Conservation (phyloP, 139 green algal species). For the Coelastrella sp. region DNA sequence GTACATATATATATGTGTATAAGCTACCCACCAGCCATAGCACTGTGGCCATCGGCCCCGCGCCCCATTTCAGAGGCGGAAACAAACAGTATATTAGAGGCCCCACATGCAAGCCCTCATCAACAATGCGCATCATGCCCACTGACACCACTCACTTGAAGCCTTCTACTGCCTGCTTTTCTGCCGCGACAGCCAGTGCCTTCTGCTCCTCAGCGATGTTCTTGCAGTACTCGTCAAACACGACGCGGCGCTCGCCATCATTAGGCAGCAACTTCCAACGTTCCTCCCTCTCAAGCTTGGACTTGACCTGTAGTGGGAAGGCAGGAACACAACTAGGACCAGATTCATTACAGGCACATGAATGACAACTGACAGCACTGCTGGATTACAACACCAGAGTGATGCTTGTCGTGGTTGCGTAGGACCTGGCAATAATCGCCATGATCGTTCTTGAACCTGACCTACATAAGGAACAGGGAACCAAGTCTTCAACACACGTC, state of each 20-base stretch:
- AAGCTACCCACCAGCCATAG: too few species aligned
- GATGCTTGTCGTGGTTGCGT: too few species aligned
- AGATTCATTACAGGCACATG: background rate
- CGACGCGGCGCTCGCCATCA: constrained; percentile 66
- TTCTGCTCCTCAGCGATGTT: constrained; percentile 56
- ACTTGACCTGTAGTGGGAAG: constrained; percentile 1
- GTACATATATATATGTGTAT: too few species aligned
- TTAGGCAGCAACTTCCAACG: constrained; percentile 64
- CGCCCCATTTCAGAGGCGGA: too few species aligned
- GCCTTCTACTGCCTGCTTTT: constrained; percentile 9
- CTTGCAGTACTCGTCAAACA: constrained; percentile 89
- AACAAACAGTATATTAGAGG: too few species aligned
- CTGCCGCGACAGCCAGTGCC: constrained; percentile 10
- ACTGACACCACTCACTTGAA: constrained; percentile 41
- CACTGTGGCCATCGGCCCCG: too few species aligned
- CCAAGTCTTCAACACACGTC: constrained; percentile 64
- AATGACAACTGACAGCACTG: background rate
- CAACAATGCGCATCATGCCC: too few species aligned
- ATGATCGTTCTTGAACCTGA: too few species aligned
- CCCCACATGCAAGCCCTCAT: too few species aligned
- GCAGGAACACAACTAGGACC: background rate
- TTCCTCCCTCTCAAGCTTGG: constrained; percentile 39
- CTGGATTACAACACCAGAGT: background rate
- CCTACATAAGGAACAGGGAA: too few species aligned
- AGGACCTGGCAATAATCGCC: too few species aligned